Evolutionary conservation across 306 rosid species (phyloP), one percentile per base, ranked within the genome.

Genomic region (Prunus mongolica): DNA sequence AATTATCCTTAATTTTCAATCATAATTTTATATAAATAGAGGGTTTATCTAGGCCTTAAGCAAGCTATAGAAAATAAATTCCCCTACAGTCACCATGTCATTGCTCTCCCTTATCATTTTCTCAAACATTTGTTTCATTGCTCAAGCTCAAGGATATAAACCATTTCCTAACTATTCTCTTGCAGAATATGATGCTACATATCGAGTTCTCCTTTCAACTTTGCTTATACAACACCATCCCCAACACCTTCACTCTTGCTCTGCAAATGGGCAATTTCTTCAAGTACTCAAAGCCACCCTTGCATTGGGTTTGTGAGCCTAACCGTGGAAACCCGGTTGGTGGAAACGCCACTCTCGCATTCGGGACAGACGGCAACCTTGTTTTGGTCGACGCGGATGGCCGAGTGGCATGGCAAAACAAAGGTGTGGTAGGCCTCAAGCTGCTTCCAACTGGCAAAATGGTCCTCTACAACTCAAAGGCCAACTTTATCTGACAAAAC

Each of bases 251-350:
- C 88, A 89, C 92, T 12, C 87, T 93, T 3, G 92, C 93, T 4
- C 83, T 87, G 0, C 90, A 91, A 0, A 83, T 90, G 82, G 93
- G 87, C 34, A 32, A 32, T 32, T 32, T 32, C 0, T 80, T 80
- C 12, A 65, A 20, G 3, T 87, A 87, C 3, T 83, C 91, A 0
- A 93, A 93, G 54, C 80, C 87, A 2, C 65, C 77, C 0, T 84
- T 71, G 12, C 82, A 85, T 0, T 92, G 97, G 96, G 97, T 90
- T 0, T 92, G 97, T 92, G 96, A 90, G 57, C 91, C 93, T 24
- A 92, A 92, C 2, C 77, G 93, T 13, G 88, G 92, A 60, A 89
- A 86, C 73, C 97, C 90, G 0, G 93, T 90, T 3, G 74, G 84
- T 2, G 86, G 85, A 56, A 87, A 88, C 38, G 92, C 96, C 58